Evolutionary conservation across 495 filamentous ascomycete species (phyloP).

Genomic region (Penicillium dipodomyicola): DNA sequence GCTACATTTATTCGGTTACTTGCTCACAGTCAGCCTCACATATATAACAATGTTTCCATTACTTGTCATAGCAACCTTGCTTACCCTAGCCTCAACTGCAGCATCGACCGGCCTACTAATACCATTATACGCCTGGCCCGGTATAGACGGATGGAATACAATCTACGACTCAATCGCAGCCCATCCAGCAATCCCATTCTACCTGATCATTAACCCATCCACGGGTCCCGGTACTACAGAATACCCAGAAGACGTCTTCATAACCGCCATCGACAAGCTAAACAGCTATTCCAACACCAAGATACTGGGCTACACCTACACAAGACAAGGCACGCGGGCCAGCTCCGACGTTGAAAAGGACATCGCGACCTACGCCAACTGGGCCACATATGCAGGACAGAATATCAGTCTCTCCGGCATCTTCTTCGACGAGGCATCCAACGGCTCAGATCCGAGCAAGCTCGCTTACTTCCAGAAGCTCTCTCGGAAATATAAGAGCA

Average conservation of each 20-base stretch:
- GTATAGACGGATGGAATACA: conserved; percentile 42
- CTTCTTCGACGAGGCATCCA: conserved; percentile 48
- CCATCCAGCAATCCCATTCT: conserved; percentile 35
- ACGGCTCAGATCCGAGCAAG: conserved; percentile 23
- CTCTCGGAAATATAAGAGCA: conserved; percentile 24
- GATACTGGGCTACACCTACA: conserved; percentile 51
- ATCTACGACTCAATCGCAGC: conserved; percentile 36
- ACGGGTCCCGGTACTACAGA: conserved; percentile 43
- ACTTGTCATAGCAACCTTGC: conserved; percentile 10
- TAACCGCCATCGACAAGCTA: conserved; percentile 35
- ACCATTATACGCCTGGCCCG: conserved; percentile 52
- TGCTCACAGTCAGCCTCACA: background rate
- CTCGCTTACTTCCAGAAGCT: conserved; percentile 36
- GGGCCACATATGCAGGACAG: conserved; percentile 30
- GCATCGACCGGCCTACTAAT: conserved; percentile 40
- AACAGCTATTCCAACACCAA: conserved; percentile 43
- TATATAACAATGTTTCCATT: conserved; percentile 13
- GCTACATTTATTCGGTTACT: background rate
- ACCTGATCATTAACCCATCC: conserved; percentile 48
- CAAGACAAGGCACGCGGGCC: conserved; percentile 29
- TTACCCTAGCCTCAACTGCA: conserved; percentile 13
- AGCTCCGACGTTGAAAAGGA: conserved; percentile 33
- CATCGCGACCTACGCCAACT: conserved; percentile 42
- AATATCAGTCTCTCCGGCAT: conserved; percentile 43
- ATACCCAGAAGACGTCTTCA: conserved; percentile 33